Base-by-base conservation (phyloP, 164 flowering plant species). In the Aristolochia contorta region DNA sequence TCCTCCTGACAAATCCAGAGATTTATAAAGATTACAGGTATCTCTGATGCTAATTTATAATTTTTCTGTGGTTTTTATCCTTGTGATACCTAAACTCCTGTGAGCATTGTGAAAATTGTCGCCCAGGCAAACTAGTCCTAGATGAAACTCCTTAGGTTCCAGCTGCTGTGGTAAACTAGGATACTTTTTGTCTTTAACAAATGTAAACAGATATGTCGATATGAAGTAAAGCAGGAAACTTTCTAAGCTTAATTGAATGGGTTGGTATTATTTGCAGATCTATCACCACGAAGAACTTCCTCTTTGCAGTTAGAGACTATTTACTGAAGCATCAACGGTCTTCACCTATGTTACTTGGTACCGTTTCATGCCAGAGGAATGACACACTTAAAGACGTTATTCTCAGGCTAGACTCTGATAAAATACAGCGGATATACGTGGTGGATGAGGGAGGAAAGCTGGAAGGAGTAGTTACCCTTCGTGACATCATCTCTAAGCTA, bases 401-500 rank as follows among this genome's bases (percentile, higher is more conserved):
- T 30, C 55, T 67, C 60, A 79, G 51, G 72, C 95, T 93, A 1
- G 99, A 90, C 69, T 61, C 84, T 0, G 60, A 68, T 67, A 84
- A 88, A 79, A 84, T 93, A 61, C 95, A 90, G n/a, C 64, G 97
- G 47, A 73, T 86, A 43, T 93, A 90, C 66, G 93, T 91, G 4
- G 87, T 80, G 16, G 91, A 84, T 47, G 78, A 74, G 20, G 75
- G 67, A 5, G 96, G 83, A 21, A 71, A 82, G 65, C 74, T 93
- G 47, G 95, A 85, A 63, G 99, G 99, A 16, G 89, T 93, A 21
- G 86, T 93, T 60, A 85, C 99, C 0, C 91, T 93, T 2, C 77
- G 99, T 61, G 99, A 93, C 77, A 90, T 93, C 59, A 93, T 93
- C 69, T 90, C 99, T 37, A 93, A 78, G 85, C 80, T 90, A 19